Conservation (phyloP, 2,329 filamentous ascomycete genomes). For the Hortaea sp. region DNA sequence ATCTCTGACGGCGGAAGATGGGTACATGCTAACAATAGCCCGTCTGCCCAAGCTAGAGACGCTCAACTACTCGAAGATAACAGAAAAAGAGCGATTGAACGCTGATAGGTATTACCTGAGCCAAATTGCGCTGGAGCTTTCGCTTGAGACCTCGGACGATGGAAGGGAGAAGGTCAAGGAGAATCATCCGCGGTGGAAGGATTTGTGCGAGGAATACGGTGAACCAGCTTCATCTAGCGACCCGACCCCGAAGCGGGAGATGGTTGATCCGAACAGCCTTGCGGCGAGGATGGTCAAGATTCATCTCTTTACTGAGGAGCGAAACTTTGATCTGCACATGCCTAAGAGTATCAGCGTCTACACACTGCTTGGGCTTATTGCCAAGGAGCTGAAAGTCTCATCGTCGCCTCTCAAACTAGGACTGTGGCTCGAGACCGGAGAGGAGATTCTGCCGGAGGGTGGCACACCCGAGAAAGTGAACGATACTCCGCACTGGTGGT, state of each 20-base stretch:
- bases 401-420: conserved; percentile 50
- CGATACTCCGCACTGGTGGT: conserved; percentile 28
- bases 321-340: conserved; percentile 37
- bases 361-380: conserved; percentile 66
- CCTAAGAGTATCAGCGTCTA: conserved; percentile 75
- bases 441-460: conserved; percentile 68
- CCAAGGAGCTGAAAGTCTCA: conserved; percentile 52
- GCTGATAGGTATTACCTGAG: conserved; percentile 91
- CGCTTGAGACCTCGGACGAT: conserved; percentile 46
- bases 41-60: conserved; percentile 57
- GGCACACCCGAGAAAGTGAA: conserved; percentile 37
- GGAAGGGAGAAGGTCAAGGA: conserved; percentile 37
- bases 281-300: conserved; percentile 63
- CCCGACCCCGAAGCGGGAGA: conserved; percentile 7
- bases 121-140: conserved; percentile 67
- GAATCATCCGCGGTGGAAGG: conserved; percentile 60
- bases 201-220: conserved; percentile 68
- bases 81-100: conserved; percentile 65
- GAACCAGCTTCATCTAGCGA: conserved; percentile 51
- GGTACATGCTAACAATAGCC: conserved; percentile 79
- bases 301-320: conserved; percentile 34
- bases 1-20: conserved; percentile 56
- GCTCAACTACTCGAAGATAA: conserved; percentile 64
- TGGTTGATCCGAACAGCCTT: conserved; percentile 65
- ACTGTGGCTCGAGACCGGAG: conserved; percentile 80